Percentiles rank a stretch among this genome's conserved stretches.
Evolutionary conservation across 2,329 filamentous ascomycete genomes (phyloP).

Genomic region (Mycosphaerella sp.): DNA sequence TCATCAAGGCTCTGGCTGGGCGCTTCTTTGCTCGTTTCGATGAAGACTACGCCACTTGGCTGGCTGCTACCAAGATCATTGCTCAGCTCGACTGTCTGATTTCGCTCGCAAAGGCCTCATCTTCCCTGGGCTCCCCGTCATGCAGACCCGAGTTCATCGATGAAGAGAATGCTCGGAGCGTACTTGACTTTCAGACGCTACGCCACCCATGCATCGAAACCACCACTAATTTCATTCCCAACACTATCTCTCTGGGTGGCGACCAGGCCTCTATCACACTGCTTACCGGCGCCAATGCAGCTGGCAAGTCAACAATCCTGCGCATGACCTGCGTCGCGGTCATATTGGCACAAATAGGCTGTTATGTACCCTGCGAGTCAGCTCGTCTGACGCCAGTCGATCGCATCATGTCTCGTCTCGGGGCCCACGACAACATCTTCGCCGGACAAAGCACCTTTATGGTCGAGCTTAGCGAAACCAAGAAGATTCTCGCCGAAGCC

Average conservation of each 20-base stretch:
- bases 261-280: slow-evolving; percentile 76
- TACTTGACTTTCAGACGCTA: slow-evolving; percentile 86
- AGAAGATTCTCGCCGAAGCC: slow-evolving; percentile 93
- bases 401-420: slow-evolving; percentile 96
- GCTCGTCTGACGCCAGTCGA: slow-evolving; percentile 86
- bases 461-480: slow-evolving; percentile 92
- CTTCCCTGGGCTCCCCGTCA: slow-evolving; percentile 74
- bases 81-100: slow-evolving; percentile 93
- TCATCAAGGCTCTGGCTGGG: slow-evolving; percentile 76
- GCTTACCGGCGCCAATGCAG: slow-evolving; percentile 91
- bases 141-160: slow-evolving; percentile 87
- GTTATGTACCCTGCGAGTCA: slow-evolving; percentile 76
- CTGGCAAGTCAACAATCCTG: slow-evolving; percentile 92
- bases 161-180: slow-evolving; percentile 61
- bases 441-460: slow-evolving; percentile 98
- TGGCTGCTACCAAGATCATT: slow-evolving; percentile 81
- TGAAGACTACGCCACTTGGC: slow-evolving; percentile 75
- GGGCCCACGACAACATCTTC: slow-evolving; percentile 98
- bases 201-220: slow-evolving; percentile 92
- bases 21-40: slow-evolving; percentile 87
- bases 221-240: slow-evolving; percentile 90
- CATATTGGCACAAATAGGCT: slow-evolving; percentile 95
- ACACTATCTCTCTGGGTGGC: slow-evolving; percentile 83
- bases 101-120: slow-evolving; percentile 82
- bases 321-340: slow-evolving; percentile 96